Percentiles rank a stretch among this genome's conserved stretches.
Evolutionary conservation across 208 protist genomes (phyloP).

Genomic region (Trichomonas vaginalis): DNA sequence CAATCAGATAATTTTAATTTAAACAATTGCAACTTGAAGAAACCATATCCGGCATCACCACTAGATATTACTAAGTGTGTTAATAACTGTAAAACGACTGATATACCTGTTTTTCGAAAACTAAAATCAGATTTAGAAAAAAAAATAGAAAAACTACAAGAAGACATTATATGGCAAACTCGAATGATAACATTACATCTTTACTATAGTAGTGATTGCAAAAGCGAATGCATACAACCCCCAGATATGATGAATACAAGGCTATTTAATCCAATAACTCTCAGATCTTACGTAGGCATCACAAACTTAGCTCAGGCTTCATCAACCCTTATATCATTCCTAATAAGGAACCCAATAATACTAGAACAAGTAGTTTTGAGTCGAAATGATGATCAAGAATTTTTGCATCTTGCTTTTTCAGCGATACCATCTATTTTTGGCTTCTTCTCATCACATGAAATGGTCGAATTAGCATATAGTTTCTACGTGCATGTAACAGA

Average conservation of each 20-base stretch:
- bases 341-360: not conserved
- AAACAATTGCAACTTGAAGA: too few relatives aligned
- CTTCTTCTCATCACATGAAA: not conserved
- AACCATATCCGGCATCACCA: too few relatives aligned
- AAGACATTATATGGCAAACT: not conserved
- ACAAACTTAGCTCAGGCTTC: not conserved
- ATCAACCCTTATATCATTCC: not conserved
- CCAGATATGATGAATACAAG: not conserved
- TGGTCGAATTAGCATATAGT: not conserved
- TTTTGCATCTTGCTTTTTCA: not conserved
- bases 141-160: not conserved
- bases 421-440: not conserved
- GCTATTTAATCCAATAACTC: not conserved
- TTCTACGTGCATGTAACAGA: not conserved
- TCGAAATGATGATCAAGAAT: not conserved
- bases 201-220: not conserved
- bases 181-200: not conserved
- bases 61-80: too few relatives aligned
- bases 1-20: too few relatives aligned
- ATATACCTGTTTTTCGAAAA: not conserved
- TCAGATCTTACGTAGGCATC: not conserved
- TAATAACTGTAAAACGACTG: not conserved
- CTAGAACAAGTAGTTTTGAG: not conserved
- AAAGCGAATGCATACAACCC: not conserved
- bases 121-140: not conserved